Conservation (phyloP, 306 rosid genomes). For the Parietaria judaica region DNA sequence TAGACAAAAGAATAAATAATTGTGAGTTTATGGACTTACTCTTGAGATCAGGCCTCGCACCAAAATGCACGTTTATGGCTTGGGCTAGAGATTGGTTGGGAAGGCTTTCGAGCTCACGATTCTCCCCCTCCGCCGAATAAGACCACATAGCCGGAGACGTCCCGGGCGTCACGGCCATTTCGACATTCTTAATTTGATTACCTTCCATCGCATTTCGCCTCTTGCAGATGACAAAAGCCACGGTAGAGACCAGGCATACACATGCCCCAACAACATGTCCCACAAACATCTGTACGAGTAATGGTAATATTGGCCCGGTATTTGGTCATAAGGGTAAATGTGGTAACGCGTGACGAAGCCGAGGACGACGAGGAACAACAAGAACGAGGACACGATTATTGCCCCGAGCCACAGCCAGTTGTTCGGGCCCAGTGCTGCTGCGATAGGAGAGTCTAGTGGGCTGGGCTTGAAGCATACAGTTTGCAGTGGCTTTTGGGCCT, state of each 20-base stretch:
- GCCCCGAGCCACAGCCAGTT: slow-evolving; percentile 37
- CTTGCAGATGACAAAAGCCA: slow-evolving; percentile 26
- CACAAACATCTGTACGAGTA: slow-evolving; percentile 31
- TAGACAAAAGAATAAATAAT: too few species aligned
- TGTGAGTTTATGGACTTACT: slow-evolving; percentile 16
- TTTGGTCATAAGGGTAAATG: slow-evolving; percentile 29
- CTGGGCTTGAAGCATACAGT: slow-evolving; percentile 29
- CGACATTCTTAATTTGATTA: slow-evolving; percentile 19
- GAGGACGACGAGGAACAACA: slow-evolving; percentile 29
- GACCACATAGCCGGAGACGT: slow-evolving; percentile 23
- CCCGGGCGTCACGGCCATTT: slow-evolving; percentile 21
- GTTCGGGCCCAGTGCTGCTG: slow-evolving; percentile 26
- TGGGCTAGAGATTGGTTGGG: slow-evolving; percentile 25
- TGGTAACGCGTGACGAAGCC: slow-evolving; percentile 30
- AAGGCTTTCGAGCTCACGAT: slow-evolving; percentile 35
- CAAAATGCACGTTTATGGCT: slow-evolving; percentile 34
- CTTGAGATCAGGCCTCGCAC: slow-evolving; percentile 35
- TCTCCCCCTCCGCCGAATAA: slow-evolving; percentile 7
- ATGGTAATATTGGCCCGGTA: slow-evolving; percentile 19
- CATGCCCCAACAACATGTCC: slow-evolving; percentile 36
- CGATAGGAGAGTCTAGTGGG: slow-evolving; percentile 28
- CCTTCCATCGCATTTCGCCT: slow-evolving; percentile 18
- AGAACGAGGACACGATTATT: slow-evolving; percentile 33
- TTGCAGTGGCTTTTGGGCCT: slow-evolving; percentile 22
- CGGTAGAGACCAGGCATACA: slow-evolving; percentile 29